A percentile compares a stretch with the other conserved stretches of the same genome.
phyloP scores from a whole-genome alignment of 306 rosid species.

The Betula pendula region DNA sequence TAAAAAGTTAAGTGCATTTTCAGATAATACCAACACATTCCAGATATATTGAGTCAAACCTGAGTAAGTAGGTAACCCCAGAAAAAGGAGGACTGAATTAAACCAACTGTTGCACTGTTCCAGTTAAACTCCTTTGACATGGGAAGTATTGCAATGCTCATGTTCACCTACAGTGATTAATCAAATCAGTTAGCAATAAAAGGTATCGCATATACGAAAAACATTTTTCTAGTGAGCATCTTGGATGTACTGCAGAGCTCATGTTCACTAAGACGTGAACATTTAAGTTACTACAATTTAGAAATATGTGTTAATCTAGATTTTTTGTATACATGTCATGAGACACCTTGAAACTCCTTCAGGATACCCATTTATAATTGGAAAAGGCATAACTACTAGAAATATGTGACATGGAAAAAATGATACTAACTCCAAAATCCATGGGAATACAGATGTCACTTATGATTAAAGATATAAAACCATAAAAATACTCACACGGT shows the following conservation, averaged over 20 bases:
- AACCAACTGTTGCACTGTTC: slow-evolving; percentile 94
- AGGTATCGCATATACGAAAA: neutral
- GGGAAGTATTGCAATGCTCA: slow-evolving; percentile 99
- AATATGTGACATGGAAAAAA: slow-evolving; percentile 2
- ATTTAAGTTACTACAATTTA: neutral
- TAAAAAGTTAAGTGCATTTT: slow-evolving; percentile 2
- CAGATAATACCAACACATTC: slow-evolving; percentile 10
- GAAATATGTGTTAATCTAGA: neutral
- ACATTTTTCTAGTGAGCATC: neutral
- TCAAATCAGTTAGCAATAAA: slow-evolving; percentile 22
- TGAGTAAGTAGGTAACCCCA: slow-evolving; percentile 98
- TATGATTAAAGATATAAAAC: slow-evolving; percentile 13
- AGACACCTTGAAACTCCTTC: neutral
- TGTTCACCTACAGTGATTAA: slow-evolving; percentile 63
- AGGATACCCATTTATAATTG: neutral
- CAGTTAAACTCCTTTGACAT: slow-evolving; percentile 91
- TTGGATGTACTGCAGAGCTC: neutral
- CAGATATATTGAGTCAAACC: slow-evolving; percentile 45
- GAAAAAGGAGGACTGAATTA: slow-evolving; percentile 94
- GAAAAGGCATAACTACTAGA: neutral
- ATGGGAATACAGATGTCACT: slow-evolving; percentile 3
- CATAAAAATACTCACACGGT: slow-evolving; percentile 72
- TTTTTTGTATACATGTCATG: neutral
- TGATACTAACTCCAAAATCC: neutral
- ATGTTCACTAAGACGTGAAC: neutral